These are phyloP conservation scores for Lotmaria passim DNA, from an alignment of 208 protist genomes.

Conservation along the genomic window DNA sequence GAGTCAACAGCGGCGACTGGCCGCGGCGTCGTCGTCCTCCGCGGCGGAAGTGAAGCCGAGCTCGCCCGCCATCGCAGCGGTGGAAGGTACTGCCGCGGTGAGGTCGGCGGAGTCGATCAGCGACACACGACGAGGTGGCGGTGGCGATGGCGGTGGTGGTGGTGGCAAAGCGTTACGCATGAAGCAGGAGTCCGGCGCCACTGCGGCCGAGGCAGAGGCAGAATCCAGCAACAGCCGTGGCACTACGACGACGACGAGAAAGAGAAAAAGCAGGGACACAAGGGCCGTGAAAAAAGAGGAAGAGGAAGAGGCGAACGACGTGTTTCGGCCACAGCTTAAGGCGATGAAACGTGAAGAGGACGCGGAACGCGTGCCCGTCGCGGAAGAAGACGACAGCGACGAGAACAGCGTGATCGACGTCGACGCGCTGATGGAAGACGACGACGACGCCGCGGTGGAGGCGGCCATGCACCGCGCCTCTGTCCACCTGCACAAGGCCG, in stretches of 20 bases:
- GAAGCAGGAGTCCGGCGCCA: conserved; percentile 34
- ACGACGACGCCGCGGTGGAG: conserved; percentile 44
- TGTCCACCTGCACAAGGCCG: conserved; percentile 14
- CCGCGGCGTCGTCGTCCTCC: background rate
- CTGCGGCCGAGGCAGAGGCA: background rate
- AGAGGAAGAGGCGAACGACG: conserved; percentile 8
- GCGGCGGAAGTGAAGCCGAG: conserved; percentile 1
- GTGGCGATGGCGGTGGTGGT: background rate
- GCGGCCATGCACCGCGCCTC: conserved; percentile 18
- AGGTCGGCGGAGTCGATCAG: background rate
- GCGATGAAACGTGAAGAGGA: too few relatives aligned
- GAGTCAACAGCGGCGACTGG: conserved; percentile 32
- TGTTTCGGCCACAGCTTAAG: too few relatives aligned
- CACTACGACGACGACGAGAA: too few relatives aligned
- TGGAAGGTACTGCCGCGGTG: conserved; percentile 17
- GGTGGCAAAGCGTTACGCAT: conserved; percentile 1
- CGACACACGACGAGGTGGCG: background rate
- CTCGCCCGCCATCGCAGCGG: background rate
- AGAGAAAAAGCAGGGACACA: conserved; percentile 1
- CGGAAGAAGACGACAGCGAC: background rate
- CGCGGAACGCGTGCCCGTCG: too few relatives aligned
- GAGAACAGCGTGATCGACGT: conserved; percentile 66
- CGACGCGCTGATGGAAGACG: conserved; percentile 76
- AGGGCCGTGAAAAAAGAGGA: conserved; percentile 11
- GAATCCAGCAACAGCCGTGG: background rate